A percentile compares a stretch with the other conserved stretches of the same genome.
Evolutionary conservation across 768 basidiomycete genomes (phyloP).

Genomic region (Fistulinella prunicolor): DNA sequence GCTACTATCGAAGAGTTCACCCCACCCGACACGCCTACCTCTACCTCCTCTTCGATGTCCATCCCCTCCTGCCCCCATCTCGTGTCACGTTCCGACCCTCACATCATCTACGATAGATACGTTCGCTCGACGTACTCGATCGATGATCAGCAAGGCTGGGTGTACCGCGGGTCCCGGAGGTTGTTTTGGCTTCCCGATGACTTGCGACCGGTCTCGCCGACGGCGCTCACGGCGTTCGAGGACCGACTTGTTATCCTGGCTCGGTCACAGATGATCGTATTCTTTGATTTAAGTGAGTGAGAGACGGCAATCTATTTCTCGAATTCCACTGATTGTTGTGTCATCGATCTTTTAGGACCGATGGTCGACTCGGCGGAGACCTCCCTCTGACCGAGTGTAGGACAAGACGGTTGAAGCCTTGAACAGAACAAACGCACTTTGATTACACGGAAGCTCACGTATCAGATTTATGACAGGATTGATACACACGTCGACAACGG

Average conservation of each 20-base stretch:
- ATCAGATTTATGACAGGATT: too few relatives aligned
- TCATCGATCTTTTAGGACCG: background rate
- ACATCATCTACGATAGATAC: conserved; percentile 13
- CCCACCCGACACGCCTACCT: background rate
- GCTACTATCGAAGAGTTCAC: background rate
- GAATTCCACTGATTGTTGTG: too few relatives aligned
- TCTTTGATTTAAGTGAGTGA: conserved; percentile 16
- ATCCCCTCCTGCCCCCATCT: conserved; percentile 5
- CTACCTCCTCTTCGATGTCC: background rate
- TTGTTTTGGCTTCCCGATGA: conserved; percentile 19
- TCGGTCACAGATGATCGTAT: background rate
- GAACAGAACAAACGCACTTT: too few relatives aligned
- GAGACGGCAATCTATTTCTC: too few relatives aligned
- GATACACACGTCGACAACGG: too few relatives aligned
- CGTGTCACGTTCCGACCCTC: conserved; percentile 10
- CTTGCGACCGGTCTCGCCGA: conserved; percentile 9
- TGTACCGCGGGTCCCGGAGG: conserved; percentile 10
- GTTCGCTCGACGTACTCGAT: conserved; percentile 15
- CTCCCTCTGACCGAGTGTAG: too few relatives aligned
- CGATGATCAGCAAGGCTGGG: conserved; percentile 13
- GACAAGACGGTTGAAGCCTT: too few relatives aligned
- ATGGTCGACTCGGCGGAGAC: background rate
- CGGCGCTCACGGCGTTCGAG: conserved; percentile 5
- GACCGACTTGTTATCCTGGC: conserved; percentile 11
- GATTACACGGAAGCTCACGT: too few relatives aligned